These are phyloP conservation scores for Raffaelea arxii DNA, from an alignment of 2,329 filamentous ascomycete genomes.

Conservation along the genomic window DNA sequence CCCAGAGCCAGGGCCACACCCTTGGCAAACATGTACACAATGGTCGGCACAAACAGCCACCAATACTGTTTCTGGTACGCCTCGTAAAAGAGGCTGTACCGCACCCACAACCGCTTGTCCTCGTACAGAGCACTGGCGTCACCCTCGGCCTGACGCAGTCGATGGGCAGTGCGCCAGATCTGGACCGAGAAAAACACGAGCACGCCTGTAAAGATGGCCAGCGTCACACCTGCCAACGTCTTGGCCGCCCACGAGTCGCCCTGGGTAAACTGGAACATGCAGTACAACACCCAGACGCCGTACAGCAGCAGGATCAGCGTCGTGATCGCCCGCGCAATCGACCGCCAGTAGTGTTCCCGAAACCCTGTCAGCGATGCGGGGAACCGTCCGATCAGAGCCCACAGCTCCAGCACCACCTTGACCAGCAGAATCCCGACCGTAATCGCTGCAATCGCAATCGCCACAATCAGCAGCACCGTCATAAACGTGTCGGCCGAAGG, in stretches of 20 bases:
- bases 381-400: constrained; percentile 83
- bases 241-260: constrained; percentile 95
- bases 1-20: constrained; percentile 76
- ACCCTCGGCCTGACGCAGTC: constrained; percentile 67
- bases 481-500: constrained; percentile 91
- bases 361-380: constrained; percentile 72
- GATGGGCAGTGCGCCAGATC: constrained; percentile 67
- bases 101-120: constrained; percentile 82
- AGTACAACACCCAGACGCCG: constrained; percentile 91
- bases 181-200: constrained; percentile 76
- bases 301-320: constrained; percentile 86
- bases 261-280: constrained; percentile 86
- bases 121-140: constrained; percentile 68
- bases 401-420: constrained; percentile 84
- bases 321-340: constrained; percentile 80
- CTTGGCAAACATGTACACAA: constrained; percentile 84
- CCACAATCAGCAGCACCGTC: constrained; percentile 83
- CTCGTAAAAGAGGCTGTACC: constrained; percentile 97
- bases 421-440: constrained; percentile 78
- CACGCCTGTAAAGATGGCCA: constrained; percentile 69
- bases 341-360: constrained; percentile 93
- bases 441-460: constrained; percentile 75
- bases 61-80: constrained; percentile 89
- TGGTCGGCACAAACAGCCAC: constrained; percentile 90
- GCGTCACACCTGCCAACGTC: constrained; percentile 68